These are phyloP conservation scores for Platanthera zijinensis DNA, from an alignment of 106 monocot species.

Conservation along the genomic window DNA sequence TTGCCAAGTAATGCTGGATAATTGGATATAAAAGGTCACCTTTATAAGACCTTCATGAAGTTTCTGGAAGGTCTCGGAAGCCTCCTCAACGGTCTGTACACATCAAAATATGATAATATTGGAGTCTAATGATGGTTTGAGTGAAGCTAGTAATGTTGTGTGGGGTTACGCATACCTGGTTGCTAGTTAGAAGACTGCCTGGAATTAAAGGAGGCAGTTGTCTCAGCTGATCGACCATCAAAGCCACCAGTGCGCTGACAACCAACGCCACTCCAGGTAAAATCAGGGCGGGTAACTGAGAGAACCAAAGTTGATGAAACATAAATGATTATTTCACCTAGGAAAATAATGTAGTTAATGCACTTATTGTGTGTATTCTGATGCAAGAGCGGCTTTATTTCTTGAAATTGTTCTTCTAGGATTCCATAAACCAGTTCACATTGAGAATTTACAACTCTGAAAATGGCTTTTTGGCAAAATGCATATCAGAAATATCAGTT, in stretches of 20 bases:
- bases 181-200: constrained; percentile 76
- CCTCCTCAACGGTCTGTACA: too few relatives aligned
- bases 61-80: too few relatives aligned
- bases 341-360: not conserved
- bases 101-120: too few relatives aligned
- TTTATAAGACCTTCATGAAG: too few relatives aligned
- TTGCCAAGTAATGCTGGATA: not conserved
- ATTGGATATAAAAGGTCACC: too few relatives aligned
- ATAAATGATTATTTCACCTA: not conserved
- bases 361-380: not conserved
- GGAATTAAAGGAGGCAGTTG: constrained; percentile 65
- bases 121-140: too few relatives aligned
- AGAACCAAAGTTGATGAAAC: not conserved
- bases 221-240: constrained; percentile 93
- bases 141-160: not conserved
- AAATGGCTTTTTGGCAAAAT: too few relatives aligned
- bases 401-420: not conserved
- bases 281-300: constrained; percentile 81
- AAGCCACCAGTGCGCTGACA: constrained; percentile 79
- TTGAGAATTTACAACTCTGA: not conserved
- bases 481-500: too few relatives aligned
- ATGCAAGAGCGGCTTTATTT: not conserved
- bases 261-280: constrained; percentile 83
- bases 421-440: not conserved
- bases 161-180: constrained; percentile 41